Conservation (phyloP, 2,329 filamentous ascomycete species). For the Aureobasidium zeae region DNA sequence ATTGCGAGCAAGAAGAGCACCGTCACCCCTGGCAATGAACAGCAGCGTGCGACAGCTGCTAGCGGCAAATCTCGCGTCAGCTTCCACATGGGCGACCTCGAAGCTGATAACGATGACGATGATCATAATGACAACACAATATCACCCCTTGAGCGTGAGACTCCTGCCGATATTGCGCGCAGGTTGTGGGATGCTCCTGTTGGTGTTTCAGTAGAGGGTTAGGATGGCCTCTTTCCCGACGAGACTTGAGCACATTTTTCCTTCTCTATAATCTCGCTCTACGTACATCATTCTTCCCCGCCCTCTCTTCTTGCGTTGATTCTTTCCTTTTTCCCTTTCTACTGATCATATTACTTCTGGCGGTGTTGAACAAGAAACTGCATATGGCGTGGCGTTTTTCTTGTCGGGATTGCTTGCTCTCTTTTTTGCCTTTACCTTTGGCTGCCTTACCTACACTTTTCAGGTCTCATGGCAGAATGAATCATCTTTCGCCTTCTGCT, state of each 20-base stretch:
- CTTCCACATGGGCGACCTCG: conserved; percentile 14
- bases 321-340: background rate
- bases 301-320: background rate
- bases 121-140: conserved; percentile 17
- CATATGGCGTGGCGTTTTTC: conserved; percentile 10
- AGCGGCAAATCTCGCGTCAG: conserved; percentile 15
- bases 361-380: background rate
- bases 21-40: background rate
- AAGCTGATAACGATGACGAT: conserved; percentile 12
- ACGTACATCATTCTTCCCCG: too few relatives aligned
- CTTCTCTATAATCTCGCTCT: background rate
- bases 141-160: conserved; percentile 23
- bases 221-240: background rate
- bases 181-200: conserved; percentile 30
- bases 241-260: background rate
- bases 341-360: background rate
- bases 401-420: background rate
- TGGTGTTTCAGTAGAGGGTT: conserved; percentile 3
- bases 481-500: too few relatives aligned
- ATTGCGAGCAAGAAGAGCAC: conserved; percentile 10
- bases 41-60: conserved; percentile 19
- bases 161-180: conserved; percentile 32
- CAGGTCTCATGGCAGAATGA: too few relatives aligned
- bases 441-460: too few relatives aligned
- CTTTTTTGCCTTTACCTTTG: background rate